These are phyloP conservation scores for Trichoderma atrobrunneum DNA, from an alignment of 2,329 filamentous ascomycete species.

Conservation along the genomic window DNA sequence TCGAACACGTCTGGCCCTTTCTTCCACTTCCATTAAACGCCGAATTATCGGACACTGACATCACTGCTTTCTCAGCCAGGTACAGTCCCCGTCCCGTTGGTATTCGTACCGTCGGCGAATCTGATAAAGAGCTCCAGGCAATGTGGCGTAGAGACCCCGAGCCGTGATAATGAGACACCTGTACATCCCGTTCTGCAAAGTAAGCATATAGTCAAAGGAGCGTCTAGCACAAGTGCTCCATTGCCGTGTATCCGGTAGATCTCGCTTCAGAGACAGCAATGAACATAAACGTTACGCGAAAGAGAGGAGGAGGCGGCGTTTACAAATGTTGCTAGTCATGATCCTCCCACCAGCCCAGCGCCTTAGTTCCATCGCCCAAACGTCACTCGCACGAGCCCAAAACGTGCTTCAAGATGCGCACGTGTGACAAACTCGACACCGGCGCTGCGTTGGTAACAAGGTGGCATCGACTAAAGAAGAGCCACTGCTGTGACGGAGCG, in stretches of 20 bases:
- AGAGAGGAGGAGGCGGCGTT: background rate
- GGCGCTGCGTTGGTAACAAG: background rate
- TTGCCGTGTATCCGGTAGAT: background rate
- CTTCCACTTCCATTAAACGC: background rate
- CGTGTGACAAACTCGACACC: constrained; percentile 4
- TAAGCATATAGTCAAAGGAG: background rate
- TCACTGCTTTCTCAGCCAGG: background rate
- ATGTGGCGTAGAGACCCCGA: background rate
- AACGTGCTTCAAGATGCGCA: constrained; percentile 1
- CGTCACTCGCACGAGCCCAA: background rate
- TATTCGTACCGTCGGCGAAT: background rate
- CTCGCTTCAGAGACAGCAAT: background rate
- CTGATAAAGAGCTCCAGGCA: background rate
- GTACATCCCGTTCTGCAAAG: background rate
- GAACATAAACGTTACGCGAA: background rate
- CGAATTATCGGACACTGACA: background rate
- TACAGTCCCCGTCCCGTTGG: background rate
- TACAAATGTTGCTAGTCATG: background rate
- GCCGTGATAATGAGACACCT: background rate
- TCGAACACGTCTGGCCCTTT: background rate
- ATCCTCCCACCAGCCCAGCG: background rate
- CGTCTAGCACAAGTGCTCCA: background rate
- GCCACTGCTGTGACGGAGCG: background rate
- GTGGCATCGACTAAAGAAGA: background rate
- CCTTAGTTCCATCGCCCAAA: background rate